Evolutionary conservation across 352 stramenopile species (phyloP).

Genomic region (Phytophthora fragariaefolia): DNA sequence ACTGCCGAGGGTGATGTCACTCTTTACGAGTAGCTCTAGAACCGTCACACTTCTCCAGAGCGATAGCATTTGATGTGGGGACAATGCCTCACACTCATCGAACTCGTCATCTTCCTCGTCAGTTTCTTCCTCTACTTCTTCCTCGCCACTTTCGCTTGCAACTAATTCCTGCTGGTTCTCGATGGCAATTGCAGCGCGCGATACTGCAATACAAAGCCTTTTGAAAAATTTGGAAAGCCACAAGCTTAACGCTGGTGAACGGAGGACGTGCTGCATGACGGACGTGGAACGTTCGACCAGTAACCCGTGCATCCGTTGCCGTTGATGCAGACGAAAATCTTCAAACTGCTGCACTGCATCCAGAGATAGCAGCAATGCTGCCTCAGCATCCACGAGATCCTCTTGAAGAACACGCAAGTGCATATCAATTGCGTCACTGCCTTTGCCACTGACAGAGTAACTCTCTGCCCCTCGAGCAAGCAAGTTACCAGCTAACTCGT

Average conservation of each 20-base stretch:
- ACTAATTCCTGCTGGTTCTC: conserved; percentile 15
- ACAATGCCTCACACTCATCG: conserved; percentile 20
- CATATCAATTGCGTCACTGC: neutral
- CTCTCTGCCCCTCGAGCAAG: conserved; percentile 29
- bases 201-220: conserved; percentile 45
- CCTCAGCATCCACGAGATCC: conserved; percentile 57
- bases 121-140: conserved; percentile 1
- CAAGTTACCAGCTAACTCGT: conserved; percentile 26
- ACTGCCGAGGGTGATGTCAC: conserved; percentile 10
- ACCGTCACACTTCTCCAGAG: conserved; percentile 59
- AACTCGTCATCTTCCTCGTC: conserved; percentile 4
- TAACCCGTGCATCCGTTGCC: conserved; percentile 25
- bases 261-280: conserved; percentile 33
- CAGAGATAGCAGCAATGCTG: conserved; percentile 56
- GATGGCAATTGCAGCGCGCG: conserved; percentile 30
- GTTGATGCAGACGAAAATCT: conserved; percentile 31
- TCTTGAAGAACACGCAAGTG: conserved; percentile 25
- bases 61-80: conserved; percentile 27
- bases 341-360: conserved; percentile 44
- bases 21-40: conserved; percentile 45
- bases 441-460: conserved; percentile 6
- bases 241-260: conserved; percentile 17
- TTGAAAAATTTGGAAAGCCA: conserved; percentile 60
- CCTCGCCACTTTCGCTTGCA: neutral
- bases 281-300: conserved; percentile 35